These are phyloP conservation scores for Xylariales sp. DNA, from an alignment of 2,329 filamentous ascomycete genomes.

Conservation along the genomic window DNA sequence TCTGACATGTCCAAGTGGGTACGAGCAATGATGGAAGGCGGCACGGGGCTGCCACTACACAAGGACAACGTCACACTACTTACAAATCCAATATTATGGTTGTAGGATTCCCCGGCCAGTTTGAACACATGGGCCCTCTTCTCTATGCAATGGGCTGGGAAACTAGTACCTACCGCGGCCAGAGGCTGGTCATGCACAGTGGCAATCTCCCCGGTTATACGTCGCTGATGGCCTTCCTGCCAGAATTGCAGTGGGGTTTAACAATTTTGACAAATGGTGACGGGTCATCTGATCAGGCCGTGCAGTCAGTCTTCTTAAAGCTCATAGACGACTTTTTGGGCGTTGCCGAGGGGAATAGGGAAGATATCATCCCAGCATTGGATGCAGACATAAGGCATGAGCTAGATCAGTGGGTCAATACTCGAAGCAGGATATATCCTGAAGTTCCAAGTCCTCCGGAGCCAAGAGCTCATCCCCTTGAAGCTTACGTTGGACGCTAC, in stretches of 20 bases:
- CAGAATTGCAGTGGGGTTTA: neutral
- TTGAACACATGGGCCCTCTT: neutral
- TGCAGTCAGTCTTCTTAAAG: neutral
- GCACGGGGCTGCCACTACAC: neutral
- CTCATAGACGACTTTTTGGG: neutral
- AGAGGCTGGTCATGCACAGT: neutral
- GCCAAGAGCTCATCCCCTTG: neutral
- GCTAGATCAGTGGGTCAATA: neutral
- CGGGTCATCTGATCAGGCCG: neutral
- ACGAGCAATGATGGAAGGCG: constrained; percentile 1
- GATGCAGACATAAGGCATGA: neutral
- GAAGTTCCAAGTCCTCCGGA: neutral
- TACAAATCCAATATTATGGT: too few relatives aligned
- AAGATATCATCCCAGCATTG: neutral
- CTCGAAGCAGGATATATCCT: neutral
- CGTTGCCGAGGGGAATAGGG: neutral
- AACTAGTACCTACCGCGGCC: neutral
- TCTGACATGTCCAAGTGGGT: constrained; percentile 2
- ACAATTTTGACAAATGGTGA: neutral
- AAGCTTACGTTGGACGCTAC: neutral
- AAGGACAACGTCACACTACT: neutral
- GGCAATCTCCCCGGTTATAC: neutral
- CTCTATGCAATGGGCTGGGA: constrained; percentile 5
- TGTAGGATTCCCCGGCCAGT: too few relatives aligned
- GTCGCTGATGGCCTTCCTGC: neutral